Base-by-base conservation (phyloP, 1,284 basidiomycete species). In the Papiliotrema flavescens region DNA sequence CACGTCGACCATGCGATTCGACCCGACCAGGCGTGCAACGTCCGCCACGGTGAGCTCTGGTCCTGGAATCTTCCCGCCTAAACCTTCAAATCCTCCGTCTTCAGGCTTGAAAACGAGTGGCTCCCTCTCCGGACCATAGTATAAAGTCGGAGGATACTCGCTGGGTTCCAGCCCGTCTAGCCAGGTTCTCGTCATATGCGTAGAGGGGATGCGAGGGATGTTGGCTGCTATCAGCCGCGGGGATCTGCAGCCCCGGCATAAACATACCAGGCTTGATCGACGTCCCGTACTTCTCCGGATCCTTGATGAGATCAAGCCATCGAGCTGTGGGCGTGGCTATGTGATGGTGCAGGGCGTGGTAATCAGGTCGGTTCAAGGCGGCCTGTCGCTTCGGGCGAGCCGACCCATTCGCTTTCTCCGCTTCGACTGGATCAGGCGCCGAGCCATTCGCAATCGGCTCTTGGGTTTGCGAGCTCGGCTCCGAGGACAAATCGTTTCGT, bases 1-100 rank as follows among this genome's bases (percentile, higher is more conserved):
- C 26, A 96, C 92, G 75, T 94, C 90, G 9, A 95, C 82, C 1
- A 88, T 84, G 2, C 80, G 82, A 55, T 89, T 83, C 41, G 83
- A 83, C 2, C 92, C 94, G 40, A 97, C 82, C 22, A 86, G 79
- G 52, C 86, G 79, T 0, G 88, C 90, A 1, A 98, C 85, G 65
- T 94, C 86, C 47, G 84, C 80, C 37, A 78, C 73, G 0, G 68
- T 73, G 43, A 77, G 46, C 17, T 64, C 57, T 5, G 60, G 54
- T 2, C 57, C 56, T 6, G 76, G 76, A 13, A 78, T 49, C 42
- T 63, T 65, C 13, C 76, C 76, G 1, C 76, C 76, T 53, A 77
- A 55, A 1, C 62, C 56, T 14, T 60, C 56, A 17, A 76, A 67
- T 1, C 75, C 75, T 15, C 75, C 75, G 39, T 73, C 66, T 9